Evolutionary conservation across 495 filamentous ascomycete species (phyloP).

Genomic region (Thermothielavioides terrestris): DNA sequence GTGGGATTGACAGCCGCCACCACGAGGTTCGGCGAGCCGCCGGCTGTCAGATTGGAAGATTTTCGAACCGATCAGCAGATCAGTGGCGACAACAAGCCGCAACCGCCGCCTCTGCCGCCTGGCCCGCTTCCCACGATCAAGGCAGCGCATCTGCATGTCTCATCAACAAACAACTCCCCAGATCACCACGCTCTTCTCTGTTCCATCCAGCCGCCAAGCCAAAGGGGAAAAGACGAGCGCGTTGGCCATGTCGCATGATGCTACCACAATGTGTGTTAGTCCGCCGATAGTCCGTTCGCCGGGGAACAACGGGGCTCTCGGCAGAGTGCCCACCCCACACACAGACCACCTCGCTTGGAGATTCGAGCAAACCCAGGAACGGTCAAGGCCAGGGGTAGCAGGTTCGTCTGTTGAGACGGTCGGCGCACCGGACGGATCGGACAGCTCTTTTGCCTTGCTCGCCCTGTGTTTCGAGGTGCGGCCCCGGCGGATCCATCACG

Average conservation of each 20-base stretch:
- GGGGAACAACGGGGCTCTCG: neutral
- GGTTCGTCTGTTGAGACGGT: conserved; percentile 4
- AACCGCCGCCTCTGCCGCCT: neutral
- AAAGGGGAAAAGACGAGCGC: neutral
- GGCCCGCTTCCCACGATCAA: neutral
- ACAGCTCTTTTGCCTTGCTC: neutral
- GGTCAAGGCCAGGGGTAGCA: conserved; percentile 5
- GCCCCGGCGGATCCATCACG: neutral
- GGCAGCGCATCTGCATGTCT: neutral
- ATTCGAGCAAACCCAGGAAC: neutral
- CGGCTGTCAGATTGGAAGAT: neutral
- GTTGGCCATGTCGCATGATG: no score
- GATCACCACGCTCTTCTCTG: neutral
- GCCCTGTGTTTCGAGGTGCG: conserved; percentile 8
- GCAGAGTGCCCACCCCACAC: neutral
- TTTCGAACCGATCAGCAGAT: neutral
- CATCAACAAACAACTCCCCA: neutral
- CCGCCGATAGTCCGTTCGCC: neutral
- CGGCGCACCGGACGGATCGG: conserved; percentile 1
- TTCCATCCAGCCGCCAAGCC: neutral
- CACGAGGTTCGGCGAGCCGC: neutral
- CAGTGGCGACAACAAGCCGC: neutral
- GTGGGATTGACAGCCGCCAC: neutral
- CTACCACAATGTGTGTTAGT: no score
- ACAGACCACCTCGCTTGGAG: conserved; percentile 4